A percentile compares a stretch with the other conserved stretches of the same genome.
Evolutionary conservation across 2,329 filamentous ascomycete species (phyloP).

Genomic region (Phyllosticta citriasiana): DNA sequence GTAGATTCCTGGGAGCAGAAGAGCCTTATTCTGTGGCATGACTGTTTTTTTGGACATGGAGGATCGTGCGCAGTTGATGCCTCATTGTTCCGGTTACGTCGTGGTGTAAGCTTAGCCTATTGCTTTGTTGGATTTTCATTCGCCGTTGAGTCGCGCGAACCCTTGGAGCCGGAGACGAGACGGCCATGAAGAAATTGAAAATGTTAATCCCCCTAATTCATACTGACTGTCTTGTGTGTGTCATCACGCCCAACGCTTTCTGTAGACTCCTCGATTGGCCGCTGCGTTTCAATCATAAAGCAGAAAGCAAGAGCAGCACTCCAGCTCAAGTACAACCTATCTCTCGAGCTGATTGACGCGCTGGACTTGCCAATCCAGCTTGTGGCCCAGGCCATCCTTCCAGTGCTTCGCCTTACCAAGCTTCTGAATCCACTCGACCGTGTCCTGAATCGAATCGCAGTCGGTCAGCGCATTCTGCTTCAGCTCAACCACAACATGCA

Average conservation of each 20-base stretch:
- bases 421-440: conserved; percentile 24
- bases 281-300: too few species aligned
- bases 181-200: not conserved
- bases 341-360: not conserved
- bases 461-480: conserved; percentile 18
- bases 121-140: not conserved
- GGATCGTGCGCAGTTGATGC: not conserved
- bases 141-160: not conserved
- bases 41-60: not conserved
- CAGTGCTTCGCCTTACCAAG: conserved; percentile 32
- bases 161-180: not conserved
- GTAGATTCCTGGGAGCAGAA: not conserved
- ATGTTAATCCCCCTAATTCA: not conserved
- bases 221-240: too few species aligned
- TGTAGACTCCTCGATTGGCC: too few species aligned
- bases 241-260: too few species aligned
- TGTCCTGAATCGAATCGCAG: conserved; percentile 22
- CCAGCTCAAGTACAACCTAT: not conserved
- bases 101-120: not conserved
- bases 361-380: not conserved
- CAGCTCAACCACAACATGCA: not conserved
- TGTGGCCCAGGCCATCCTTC: conserved; percentile 10
- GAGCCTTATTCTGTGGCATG: too few species aligned
- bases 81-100: not conserved
- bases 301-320: too few species aligned